A percentile compares a stretch with the other conserved stretches of the same genome.
Evolutionary conservation across 2,329 filamentous ascomycete genomes (phyloP).

Genomic region (Aspergillus sp.): DNA sequence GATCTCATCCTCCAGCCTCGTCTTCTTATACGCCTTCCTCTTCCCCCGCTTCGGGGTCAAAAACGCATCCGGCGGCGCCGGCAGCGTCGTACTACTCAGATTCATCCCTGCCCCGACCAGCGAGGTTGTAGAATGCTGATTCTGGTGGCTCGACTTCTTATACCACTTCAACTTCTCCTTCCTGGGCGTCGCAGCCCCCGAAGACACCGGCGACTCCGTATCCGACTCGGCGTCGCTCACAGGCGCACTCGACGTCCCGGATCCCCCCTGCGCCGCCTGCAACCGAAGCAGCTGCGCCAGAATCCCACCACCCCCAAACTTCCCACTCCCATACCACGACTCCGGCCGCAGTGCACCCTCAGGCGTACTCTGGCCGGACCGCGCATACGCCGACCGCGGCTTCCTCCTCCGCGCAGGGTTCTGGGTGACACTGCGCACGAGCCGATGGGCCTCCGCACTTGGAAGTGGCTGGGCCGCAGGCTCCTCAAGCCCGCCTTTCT

Average conservation of each 20-base stretch:
- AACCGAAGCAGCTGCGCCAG: conserved; percentile 71
- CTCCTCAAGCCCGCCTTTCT: conserved; percentile 17
- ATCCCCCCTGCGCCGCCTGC: conserved; percentile 54
- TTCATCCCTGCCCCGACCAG: conserved; percentile 40
- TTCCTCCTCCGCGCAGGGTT: conserved; percentile 26
- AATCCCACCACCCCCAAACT: conserved; percentile 55
- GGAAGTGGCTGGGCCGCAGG: conserved; percentile 21
- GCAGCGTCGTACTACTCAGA: conserved; percentile 32
- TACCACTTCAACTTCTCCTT: conserved; percentile 45
- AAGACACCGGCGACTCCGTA: conserved; percentile 28
- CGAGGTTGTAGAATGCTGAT: conserved; percentile 39
- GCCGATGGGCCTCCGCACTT: conserved; percentile 38
- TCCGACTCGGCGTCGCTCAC: conserved; percentile 32
- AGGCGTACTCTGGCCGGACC: conserved; percentile 34
- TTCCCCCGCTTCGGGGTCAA: conserved; percentile 20
- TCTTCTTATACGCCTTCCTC: conserved; percentile 23
- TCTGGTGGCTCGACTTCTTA: conserved; percentile 30
- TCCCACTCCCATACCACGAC: conserved; percentile 23
- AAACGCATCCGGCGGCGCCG: conserved; percentile 25
- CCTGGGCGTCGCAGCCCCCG: conserved; percentile 34
- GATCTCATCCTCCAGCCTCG: conserved; percentile 51
- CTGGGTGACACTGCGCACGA: conserved; percentile 38
- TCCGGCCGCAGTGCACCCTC: conserved; percentile 23
- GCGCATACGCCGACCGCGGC: conserved; percentile 32
- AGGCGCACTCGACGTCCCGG: conserved; percentile 23